A percentile compares a stretch with the other conserved stretches of the same genome.
These are phyloP conservation scores for Sphagnum magellanicum DNA, from an alignment of 228 moss, liverwort and hornwort genomes.

Conservation along the genomic window DNA sequence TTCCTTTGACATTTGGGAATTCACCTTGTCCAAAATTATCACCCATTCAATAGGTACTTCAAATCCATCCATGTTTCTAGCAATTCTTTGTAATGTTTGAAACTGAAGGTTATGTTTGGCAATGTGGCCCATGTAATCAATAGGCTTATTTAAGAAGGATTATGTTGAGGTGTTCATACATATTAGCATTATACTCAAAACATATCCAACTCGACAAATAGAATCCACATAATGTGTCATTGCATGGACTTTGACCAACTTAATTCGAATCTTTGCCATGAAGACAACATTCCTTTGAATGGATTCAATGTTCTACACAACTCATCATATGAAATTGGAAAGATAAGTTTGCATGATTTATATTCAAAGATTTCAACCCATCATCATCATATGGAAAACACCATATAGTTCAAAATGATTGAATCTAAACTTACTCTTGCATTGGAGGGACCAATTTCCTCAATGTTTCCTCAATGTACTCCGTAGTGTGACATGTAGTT, in stretches of 20 bases:
- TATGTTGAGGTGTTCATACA: slow-evolving; percentile 7
- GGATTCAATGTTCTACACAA: not conserved
- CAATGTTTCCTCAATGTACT: slow-evolving; percentile 1
- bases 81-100: not conserved
- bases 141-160: slow-evolving; percentile 4
- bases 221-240: slow-evolving; percentile 4
- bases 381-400: not conserved
- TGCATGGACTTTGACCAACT: slow-evolving; percentile 6
- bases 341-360: not conserved
- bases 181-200: slow-evolving; percentile 4
- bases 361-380: not conserved
- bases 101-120: slow-evolving; percentile 4
- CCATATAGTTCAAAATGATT: not conserved
- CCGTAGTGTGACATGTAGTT: not conserved
- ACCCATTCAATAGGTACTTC: too few relatives aligned
- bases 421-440: not conserved
- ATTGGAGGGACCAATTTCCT: not conserved
- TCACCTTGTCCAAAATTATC: too few relatives aligned
- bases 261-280: slow-evolving; percentile 2
- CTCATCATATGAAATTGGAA: not conserved
- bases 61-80: too few relatives aligned
- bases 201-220: not conserved
- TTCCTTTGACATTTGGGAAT: too few relatives aligned
- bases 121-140: slow-evolving; percentile 1
- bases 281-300: not conserved